Conservation (phyloP, 2,329 filamentous ascomycete genomes). For the Cryoendolithus antarcticus region DNA sequence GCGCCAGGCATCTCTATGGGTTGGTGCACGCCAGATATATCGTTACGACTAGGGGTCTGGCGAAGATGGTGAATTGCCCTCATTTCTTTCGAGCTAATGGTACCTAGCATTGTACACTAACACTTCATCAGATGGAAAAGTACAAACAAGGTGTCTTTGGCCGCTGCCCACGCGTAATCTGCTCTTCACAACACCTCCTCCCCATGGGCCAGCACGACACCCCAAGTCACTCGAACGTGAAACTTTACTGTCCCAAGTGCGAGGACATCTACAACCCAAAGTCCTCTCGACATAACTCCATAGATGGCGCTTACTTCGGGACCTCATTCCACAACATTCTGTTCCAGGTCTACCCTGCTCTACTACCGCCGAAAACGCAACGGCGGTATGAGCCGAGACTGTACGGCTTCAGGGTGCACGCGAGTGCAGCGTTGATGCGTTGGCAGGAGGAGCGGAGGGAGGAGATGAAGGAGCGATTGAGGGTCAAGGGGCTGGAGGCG, state of each 20-base stretch:
- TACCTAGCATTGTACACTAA: slow-evolving; percentile 5
- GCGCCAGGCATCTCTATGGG: slow-evolving; percentile 86
- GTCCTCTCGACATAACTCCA: slow-evolving; percentile 84
- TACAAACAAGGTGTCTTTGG: slow-evolving; percentile 98
- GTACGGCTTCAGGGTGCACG: slow-evolving; percentile 93
- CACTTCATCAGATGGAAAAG: slow-evolving; percentile 71
- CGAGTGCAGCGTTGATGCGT: slow-evolving; percentile 70
- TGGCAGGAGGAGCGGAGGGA: slow-evolving; percentile 81
- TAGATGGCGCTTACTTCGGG: slow-evolving; percentile 96
- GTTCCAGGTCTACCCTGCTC: slow-evolving; percentile 90
- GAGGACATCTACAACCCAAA: slow-evolving; percentile 99
- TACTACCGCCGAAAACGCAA: slow-evolving; percentile 74
- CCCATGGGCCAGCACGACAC: slow-evolving; percentile 91
- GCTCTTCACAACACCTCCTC: slow-evolving; percentile 80
- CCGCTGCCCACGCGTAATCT: slow-evolving; percentile 94
- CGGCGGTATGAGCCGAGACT: slow-evolving; percentile 80
- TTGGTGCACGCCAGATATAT: slow-evolving; percentile 94
- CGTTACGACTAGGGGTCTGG: slow-evolving; percentile 82
- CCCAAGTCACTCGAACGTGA: slow-evolving; percentile 77
- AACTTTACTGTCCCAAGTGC: slow-evolving; percentile 93
- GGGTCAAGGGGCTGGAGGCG: slow-evolving; percentile 56
- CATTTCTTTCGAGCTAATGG: too few relatives aligned
- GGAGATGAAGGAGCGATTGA: slow-evolving; percentile 67
- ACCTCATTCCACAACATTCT: slow-evolving; percentile 98
- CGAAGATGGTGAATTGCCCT: slow-evolving; percentile 72